Evolutionary conservation across 164 flowering plant species (phyloP).

Genomic region (Hamamelis virginiana): DNA sequence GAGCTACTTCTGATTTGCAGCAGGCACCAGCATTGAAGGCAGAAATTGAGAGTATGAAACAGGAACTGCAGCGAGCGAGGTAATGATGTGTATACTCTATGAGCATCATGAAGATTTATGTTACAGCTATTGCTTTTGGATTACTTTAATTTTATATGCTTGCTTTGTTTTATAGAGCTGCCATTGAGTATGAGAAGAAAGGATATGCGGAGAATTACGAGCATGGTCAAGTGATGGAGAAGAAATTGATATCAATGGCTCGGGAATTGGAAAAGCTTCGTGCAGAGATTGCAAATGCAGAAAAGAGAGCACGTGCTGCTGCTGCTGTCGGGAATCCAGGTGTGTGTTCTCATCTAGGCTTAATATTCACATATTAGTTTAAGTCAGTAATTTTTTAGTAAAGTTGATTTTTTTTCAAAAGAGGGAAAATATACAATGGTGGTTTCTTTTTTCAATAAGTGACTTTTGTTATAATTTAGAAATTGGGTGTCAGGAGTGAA

Average conservation of each 20-base stretch:
- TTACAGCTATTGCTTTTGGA: background rate
- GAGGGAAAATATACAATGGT: no score
- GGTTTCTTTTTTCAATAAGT: no score
- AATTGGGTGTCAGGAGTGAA: no score
- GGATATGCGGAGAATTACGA: conserved; percentile 86
- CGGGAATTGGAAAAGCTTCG: conserved; percentile 93
- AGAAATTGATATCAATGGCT: conserved; percentile 84
- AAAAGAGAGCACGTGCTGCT: conserved; percentile 77
- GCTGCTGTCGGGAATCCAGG: conserved; percentile 78
- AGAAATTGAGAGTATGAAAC: conserved; percentile 72
- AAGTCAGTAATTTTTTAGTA: no score
- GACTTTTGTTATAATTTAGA: no score
- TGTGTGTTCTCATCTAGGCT: conserved; percentile 16
- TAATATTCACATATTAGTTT: no score
- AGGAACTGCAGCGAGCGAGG: conserved; percentile 87
- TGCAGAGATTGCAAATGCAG: conserved; percentile 87
- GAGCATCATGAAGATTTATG: background rate
- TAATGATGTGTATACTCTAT: conserved; percentile 19
- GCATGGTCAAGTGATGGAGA: conserved; percentile 90
- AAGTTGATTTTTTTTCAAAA: background rate
- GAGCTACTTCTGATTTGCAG: conserved; percentile 63
- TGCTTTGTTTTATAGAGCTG: conserved; percentile 49
- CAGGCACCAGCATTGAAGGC: conserved; percentile 65
- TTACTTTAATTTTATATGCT: background rate
- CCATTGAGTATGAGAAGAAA: conserved; percentile 93